These are phyloP conservation scores for Lepraria neglecta DNA, from an alignment of 495 filamentous ascomycete species.

Conservation along the genomic window DNA sequence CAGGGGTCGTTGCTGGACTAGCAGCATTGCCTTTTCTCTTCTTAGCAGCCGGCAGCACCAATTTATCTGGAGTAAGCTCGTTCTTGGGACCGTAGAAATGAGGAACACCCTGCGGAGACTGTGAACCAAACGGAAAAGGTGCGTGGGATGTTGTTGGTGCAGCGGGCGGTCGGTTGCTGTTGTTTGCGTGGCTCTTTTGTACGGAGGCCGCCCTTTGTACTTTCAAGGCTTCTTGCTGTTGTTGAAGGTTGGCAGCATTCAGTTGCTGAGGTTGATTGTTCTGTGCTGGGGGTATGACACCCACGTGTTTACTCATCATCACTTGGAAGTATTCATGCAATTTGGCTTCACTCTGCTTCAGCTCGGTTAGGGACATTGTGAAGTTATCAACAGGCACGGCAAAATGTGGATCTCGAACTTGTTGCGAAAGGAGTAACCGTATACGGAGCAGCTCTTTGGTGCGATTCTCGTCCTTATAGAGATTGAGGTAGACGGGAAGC, in stretches of 20 bases:
- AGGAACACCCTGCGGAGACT: conserved; percentile 67
- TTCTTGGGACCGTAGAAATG: conserved; percentile 40
- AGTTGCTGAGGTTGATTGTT: conserved; percentile 42
- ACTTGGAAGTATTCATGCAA: conserved; percentile 39
- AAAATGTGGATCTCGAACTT: conserved; percentile 52
- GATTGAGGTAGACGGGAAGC: conserved; percentile 37
- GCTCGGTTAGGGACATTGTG: conserved; percentile 50
- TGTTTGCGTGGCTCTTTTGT: conserved; percentile 52
- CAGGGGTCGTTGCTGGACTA: conserved; percentile 35
- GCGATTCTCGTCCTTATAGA: conserved; percentile 39
- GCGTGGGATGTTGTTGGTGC: conserved; percentile 60
- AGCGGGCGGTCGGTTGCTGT: conserved; percentile 49
- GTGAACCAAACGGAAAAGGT: conserved; percentile 60
- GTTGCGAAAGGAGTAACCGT: conserved; percentile 39
- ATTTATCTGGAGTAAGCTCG: conserved; percentile 47
- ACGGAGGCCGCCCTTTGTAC: conserved; percentile 39
- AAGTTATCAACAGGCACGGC: conserved; percentile 47
- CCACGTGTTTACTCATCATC: conserved; percentile 31
- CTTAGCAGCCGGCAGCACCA: conserved; percentile 59
- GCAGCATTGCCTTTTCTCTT: conserved; percentile 45
- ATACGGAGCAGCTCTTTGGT: conserved; percentile 41
- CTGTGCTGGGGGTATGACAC: conserved; percentile 24
- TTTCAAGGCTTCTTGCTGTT: conserved; percentile 46
- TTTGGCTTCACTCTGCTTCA: conserved; percentile 46
- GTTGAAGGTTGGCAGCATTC: conserved; percentile 61